Evolutionary conservation across 768 basidiomycete species (phyloP).

Genomic region (Collybia sordida): DNA sequence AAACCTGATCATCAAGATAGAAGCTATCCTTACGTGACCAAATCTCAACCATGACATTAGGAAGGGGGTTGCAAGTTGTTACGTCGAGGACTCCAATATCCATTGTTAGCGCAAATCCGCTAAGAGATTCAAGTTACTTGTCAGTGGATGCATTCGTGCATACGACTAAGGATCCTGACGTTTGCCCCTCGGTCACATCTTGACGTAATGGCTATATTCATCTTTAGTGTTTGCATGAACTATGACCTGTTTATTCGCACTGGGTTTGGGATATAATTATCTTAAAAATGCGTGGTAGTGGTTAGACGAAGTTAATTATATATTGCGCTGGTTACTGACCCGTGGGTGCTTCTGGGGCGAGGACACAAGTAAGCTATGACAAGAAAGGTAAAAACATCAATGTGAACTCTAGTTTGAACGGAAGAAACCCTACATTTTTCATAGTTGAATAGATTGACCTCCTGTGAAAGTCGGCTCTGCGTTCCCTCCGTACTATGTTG

Average conservation of each 20-base stretch:
- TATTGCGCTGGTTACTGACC: conserved; percentile 5
- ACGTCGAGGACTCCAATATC: conserved; percentile 40
- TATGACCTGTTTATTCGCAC: conserved; percentile 1
- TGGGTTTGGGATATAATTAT: conserved; percentile 12
- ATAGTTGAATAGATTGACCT: conserved; percentile 12
- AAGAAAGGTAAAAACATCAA: not conserved
- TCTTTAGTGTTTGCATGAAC: not conserved
- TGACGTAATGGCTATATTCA: conserved; percentile 13
- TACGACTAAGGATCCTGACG: conserved; percentile 4
- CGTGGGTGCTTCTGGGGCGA: conserved; percentile 13
- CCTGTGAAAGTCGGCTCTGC: conserved; percentile 3
- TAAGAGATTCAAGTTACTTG: conserved; percentile 3
- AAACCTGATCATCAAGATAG: not conserved
- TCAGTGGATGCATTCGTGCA: not conserved
- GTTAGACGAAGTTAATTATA: not conserved
- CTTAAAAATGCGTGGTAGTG: conserved; percentile 1
- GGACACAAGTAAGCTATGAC: conserved; percentile 15
- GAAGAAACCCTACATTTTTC: conserved; percentile 9
- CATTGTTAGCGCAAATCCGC: conserved; percentile 34
- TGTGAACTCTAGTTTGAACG: not conserved
- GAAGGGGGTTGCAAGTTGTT: conserved; percentile 35
- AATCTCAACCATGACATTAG: conserved; percentile 35
- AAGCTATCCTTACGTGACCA: conserved; percentile 9
- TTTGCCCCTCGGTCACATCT: conserved; percentile 19
- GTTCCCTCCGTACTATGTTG: conserved; percentile 13